Base-by-base conservation (phyloP, 2,329 filamentous ascomycete genomes). In the Ophiosphaerella herpotricha region DNA sequence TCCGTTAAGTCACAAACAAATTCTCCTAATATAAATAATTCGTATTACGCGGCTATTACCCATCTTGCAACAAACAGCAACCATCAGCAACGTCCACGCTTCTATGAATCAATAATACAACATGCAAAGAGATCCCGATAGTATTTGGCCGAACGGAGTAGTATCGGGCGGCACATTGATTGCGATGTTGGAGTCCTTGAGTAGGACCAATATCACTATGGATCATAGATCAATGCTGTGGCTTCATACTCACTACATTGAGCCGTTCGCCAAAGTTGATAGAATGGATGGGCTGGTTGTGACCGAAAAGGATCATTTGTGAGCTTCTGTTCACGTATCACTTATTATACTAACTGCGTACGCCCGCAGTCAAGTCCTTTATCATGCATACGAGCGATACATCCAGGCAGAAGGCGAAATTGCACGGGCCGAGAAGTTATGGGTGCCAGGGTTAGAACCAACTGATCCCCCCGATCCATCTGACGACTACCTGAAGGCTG, bases 241-340 rank as follows among this genome's bases (percentile, higher is more conserved):
- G 48, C 39, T 57, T 3, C 43, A 50, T 29, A 16, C 34, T 9
- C 37, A 48, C 26, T 61, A 54, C 32, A 47, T 56, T 35, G 36
- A 43, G 39, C 42, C 44, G 13, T 58, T 56, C 18, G 44, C 35
- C 3, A 37, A 38, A 13, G 43, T 61, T 37, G 42, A 54, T 5
- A 36, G 42, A 18, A 29, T 41, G n/a, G 58, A 58, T 41, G 55
- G 55, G 4, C 39, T 58, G 23, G 32, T 58, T 23, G 52, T 56
- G 9, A 37, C 29, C 3, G 37, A 43, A 12, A 16, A 34, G 14
- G 8, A 37, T 2, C 18, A 55, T 29, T 38, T 32, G 40, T 41
- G 38, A 12, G 50, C 26, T 29, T 29, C 26, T 11, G 26, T 6
- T 29, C 26, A 29, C 6, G 7, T 7, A 8, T 29, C 11, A 29